Percentiles rank a stretch among this genome's conserved stretches.
These are phyloP conservation scores for Dactylellina cionopaga DNA, from an alignment of 2,329 filamentous ascomycete genomes.

Conservation along the genomic window DNA sequence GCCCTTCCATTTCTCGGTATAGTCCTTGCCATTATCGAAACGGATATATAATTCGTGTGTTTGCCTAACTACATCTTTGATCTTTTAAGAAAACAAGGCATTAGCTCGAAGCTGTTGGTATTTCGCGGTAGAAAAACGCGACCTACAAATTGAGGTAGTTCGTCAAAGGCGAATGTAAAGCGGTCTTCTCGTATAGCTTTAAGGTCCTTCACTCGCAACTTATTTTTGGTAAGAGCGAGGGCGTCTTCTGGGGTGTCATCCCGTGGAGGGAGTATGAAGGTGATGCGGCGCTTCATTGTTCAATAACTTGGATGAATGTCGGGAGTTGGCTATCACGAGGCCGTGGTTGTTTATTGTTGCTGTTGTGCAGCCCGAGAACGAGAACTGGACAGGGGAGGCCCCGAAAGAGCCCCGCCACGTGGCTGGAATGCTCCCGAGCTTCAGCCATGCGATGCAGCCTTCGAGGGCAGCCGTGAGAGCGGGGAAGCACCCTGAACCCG, in stretches of 20 bases:
- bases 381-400: not conserved
- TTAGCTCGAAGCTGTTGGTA: not conserved
- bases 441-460: slow-evolving; percentile 14
- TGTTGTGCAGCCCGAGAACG: slow-evolving; percentile 1
- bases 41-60: slow-evolving; percentile 40
- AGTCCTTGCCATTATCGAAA: slow-evolving; percentile 43
- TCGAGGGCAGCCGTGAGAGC: slow-evolving; percentile 14
- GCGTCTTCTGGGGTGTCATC: slow-evolving; percentile 30
- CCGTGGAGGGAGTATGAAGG: slow-evolving; percentile 33
- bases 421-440: slow-evolving; percentile 32
- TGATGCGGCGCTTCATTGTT: slow-evolving; percentile 49
- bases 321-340: not conserved
- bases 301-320: not conserved
- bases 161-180: slow-evolving; percentile 52
- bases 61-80: slow-evolving; percentile 37
- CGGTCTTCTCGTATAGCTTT: slow-evolving; percentile 55
- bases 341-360: slow-evolving; percentile 1
- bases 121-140: not conserved
- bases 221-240: slow-evolving; percentile 28
- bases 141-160: slow-evolving; percentile 53
- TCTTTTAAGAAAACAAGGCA: slow-evolving; percentile 16
- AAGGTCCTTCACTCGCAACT: slow-evolving; percentile 24
- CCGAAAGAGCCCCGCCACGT: slow-evolving; percentile 13
- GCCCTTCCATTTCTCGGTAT: slow-evolving; percentile 16
- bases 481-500: slow-evolving; percentile 21